Base-by-base conservation (phyloP, 768 basidiomycete genomes). In the Cystofilobasidium bisporidii region DNA sequence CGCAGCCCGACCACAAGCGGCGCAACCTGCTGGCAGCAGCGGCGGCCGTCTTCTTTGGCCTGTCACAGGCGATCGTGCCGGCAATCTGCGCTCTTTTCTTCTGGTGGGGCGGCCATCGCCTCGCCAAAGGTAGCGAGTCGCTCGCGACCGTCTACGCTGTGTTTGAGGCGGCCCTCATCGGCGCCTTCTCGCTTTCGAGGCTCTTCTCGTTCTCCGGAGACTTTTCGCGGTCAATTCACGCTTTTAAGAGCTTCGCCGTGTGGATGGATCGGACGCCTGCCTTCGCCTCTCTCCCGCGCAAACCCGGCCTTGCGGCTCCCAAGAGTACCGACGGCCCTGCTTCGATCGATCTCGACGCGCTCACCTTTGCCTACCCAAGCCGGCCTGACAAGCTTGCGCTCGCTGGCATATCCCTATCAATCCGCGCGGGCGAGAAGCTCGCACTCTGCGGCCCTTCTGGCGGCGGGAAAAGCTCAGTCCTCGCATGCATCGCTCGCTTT, bases 401-500 rank as follows among this genome's bases (percentile, higher is more conserved):
- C 1, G 53, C 71, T 20, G 65, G 65, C n/a, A 61, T 77, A 22
- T 71, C 63, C 45, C 63, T 76, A 1, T 69, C 62, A 2, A 74
- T 77, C 68, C 68, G 71, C 24, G 64, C 73, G 3, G 73, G 74
- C 14, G 71, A 74, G 65, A 71, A 73, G 2, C 72, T 75, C 55
- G 76, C 76, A 0, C 76, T 77, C 59, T 75, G 74, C 59, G 76
- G 76, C 20, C 61, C 67, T 1, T 63, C 62, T 2, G 67, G 67
- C 24, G 61, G 67, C n/a, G 67, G 67, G 8, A 69, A 69, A 53
- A 47, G 41, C 17, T 63, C 62, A 2, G 71, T 77, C 28, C 71
- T 77, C 28, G 75, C 75, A 15, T 65, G 75, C 32, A 63, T 77
- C 22, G 71, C 74, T 36, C 71, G 76, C 0, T 77, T 77, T 69